These are phyloP conservation scores for Auricularia sp. DNA, from an alignment of 768 basidiomycete genomes.

Conservation along the genomic window DNA sequence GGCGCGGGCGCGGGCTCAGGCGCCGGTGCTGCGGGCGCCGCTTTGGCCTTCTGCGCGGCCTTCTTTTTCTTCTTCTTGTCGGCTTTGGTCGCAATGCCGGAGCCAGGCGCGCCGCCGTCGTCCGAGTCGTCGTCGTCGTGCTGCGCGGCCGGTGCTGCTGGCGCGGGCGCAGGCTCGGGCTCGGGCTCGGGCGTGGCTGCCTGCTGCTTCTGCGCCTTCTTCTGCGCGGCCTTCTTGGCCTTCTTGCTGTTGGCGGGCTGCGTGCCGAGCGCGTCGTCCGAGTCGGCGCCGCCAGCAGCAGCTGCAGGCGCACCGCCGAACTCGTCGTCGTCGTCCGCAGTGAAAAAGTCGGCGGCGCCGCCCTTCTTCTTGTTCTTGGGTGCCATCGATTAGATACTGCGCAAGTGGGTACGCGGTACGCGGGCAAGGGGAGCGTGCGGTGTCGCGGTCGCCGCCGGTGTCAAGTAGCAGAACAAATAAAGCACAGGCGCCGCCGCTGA, in stretches of 20 bases:
- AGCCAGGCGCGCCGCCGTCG: constrained; percentile 31
- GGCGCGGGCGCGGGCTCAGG: constrained; percentile 24
- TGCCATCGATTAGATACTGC: neutral
- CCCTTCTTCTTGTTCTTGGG: constrained; percentile 1
- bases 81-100: constrained; percentile 50
- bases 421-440: too few relatives aligned
- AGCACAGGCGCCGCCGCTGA: too few relatives aligned
- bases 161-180: constrained; percentile 16
- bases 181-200: constrained; percentile 8
- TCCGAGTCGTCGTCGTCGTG: constrained; percentile 40
- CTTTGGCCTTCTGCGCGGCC: constrained; percentile 88
- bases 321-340: constrained; percentile 1
- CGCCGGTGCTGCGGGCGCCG: constrained; percentile 40
- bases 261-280: neutral
- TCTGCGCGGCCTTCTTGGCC: constrained; percentile 15
- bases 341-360: neutral
- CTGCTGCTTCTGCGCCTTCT: constrained; percentile 10
- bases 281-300: neutral
- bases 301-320: neutral
- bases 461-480: too few relatives aligned
- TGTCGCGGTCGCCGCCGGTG: too few relatives aligned
- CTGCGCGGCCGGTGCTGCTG: constrained; percentile 25
- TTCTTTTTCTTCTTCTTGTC: constrained; percentile 93
- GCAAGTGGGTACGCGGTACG: too few relatives aligned
- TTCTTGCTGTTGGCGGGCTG: neutral